Conservation (phyloP, 805 yeast species). For the Candida xiaguanensis region DNA sequence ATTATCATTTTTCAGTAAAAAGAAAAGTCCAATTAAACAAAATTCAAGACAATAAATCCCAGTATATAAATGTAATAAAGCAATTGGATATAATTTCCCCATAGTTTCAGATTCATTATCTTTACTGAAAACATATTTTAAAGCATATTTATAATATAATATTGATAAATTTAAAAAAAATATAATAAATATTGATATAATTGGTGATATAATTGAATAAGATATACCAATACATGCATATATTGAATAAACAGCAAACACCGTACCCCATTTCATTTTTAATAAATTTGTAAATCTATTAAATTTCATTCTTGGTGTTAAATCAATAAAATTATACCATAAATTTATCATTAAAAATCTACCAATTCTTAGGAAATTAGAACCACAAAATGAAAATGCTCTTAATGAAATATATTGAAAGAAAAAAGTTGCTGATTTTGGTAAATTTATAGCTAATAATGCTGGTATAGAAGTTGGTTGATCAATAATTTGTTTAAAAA, state of each 20-base stretch:
- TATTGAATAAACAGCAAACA: conserved; percentile 73
- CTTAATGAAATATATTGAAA: conserved; percentile 71
- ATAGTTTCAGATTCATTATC: conserved; percentile 56
- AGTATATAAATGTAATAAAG: conserved; percentile 70
- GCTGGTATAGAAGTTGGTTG: conserved; percentile 73
- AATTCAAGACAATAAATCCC: conserved; percentile 82
- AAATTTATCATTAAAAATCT: conserved; percentile 42
- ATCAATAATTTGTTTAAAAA: conserved; percentile 57
- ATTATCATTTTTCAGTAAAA: conserved; percentile 51
- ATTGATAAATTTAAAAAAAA: conserved; percentile 50
- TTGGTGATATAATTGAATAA: conserved; percentile 76
- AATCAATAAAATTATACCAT: conserved; percentile 34
- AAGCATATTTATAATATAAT: conserved; percentile 67
- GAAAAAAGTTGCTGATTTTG: conserved; percentile 84
- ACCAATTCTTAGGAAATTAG: conserved; percentile 58
- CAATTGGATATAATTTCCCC: conserved; percentile 71
- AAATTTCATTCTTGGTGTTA: conserved; percentile 60
- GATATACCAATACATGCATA: conserved; percentile 75
- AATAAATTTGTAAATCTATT: conserved; percentile 42
- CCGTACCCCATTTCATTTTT: conserved; percentile 69
- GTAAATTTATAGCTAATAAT: conserved; percentile 71
- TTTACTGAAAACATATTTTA: conserved; percentile 52
- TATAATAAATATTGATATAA: conserved; percentile 62
- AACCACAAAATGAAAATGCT: conserved; percentile 75
- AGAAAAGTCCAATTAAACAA: conserved; percentile 72